Base-by-base conservation (phyloP, 176 grass and related monocot species). In the Leersia perrieri region DNA sequence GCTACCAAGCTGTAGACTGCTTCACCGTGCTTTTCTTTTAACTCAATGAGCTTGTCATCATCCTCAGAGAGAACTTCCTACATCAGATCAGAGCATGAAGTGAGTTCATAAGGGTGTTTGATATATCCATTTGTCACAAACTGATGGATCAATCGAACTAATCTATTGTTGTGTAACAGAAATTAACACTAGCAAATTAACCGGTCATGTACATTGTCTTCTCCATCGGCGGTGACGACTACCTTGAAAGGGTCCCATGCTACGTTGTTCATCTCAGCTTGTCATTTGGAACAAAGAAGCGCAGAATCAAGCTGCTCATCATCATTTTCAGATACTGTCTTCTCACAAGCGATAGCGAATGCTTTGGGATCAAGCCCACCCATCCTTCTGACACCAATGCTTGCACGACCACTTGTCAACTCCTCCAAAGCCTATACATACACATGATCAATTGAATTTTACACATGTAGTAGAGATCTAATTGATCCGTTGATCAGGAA, bases 21-120 rank as follows among this genome's bases (percentile, higher is more conserved):
- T 66, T 80, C 69, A 72, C 87, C 80, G 0, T 87, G 25, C n/a
- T 75, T 23, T 89, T 41, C 70, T 49, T 88, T 87, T 35, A 92
- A 81, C 18, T 13, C n/a, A 68, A 60, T 70, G 25, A 87, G 69
- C 1, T 87, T 80, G 23, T 23, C 47, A 22, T 92, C 83, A 25
- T 84, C 90, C 15, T 92, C 74, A n/a, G 63, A 35, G 63, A 92
- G 74, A 39, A 89, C 12, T 80, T 76, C 57, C 87, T 92, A 83
- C 12, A 73, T 32, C 26, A 83, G 22, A n/a, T n/a, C n/a, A n/a
- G 33, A 12, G n/a, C 16, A 73, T 73, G 70, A 4, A 51, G 20
- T 6, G n/a, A 18, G 15, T 49, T 49, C 14, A 1, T 49, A 49
- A 49, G 39, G 39, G 10, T 11, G 39, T 49, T 49, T 20, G n/a